A percentile compares a stretch with the other conserved stretches of the same genome.
phyloP scores from a whole-genome alignment of 2,329 filamentous ascomycete genomes.

The Scortechinia acanthostroma region DNA sequence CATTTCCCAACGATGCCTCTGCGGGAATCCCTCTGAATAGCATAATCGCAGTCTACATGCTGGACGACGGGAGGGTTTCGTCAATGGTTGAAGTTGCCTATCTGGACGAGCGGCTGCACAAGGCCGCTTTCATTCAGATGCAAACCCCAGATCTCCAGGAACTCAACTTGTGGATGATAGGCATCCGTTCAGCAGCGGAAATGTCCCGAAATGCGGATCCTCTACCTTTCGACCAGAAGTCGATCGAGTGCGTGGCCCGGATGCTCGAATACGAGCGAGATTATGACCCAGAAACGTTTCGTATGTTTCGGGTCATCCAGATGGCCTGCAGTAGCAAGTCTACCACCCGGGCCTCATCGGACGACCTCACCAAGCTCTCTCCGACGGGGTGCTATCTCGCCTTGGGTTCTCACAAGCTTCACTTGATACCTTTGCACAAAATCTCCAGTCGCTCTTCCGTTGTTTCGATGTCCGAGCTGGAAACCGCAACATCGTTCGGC shows the following conservation, averaged over 20 bases:
- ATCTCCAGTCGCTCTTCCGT: conserved; percentile 29
- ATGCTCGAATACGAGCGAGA: conserved; percentile 60
- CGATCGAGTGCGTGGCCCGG: conserved; percentile 53
- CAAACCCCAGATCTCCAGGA: conserved; percentile 59
- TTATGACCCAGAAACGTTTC: conserved; percentile 61
- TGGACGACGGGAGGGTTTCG: conserved; percentile 61
- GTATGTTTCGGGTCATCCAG: conserved; percentile 60
- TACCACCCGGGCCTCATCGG: conserved; percentile 47
- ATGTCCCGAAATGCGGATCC: conserved; percentile 40
- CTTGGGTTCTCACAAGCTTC: conserved; percentile 63
- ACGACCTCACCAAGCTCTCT: conserved; percentile 58
- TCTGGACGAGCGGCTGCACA: conserved; percentile 56
- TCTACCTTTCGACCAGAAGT: conserved; percentile 44
- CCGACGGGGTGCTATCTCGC: conserved; percentile 63
- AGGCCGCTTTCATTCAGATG: conserved; percentile 54
- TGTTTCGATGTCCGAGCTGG: conserved; percentile 42
- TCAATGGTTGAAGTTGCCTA: conserved; percentile 64
- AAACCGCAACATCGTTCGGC: conserved; percentile 40
- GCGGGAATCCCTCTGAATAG: conserved; percentile 51
- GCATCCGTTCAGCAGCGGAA: conserved; percentile 51
- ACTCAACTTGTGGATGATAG: conserved; percentile 56
- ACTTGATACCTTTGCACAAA: conserved; percentile 43
- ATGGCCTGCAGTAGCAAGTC: conserved; percentile 27
- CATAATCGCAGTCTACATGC: conserved; percentile 58
- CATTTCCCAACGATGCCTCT: conserved; percentile 43